phyloP scores from a whole-genome alignment of 345 rosid genomes.

The Arabidopsis thaliana region TAIR10.1 NC_003070.9:12648001-12648500 shows the following conservation, averaged over 20 bases:
- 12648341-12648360: conserved; percentile 90
- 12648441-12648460: conserved; percentile 21
- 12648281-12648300: conserved; percentile 86
- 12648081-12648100: conserved; percentile 4
- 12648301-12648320: conserved; percentile 98
- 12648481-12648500: conserved; percentile 7
- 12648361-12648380: conserved; percentile 93
- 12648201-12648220: conserved; percentile 76
- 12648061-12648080: background rate
- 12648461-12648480: background rate
- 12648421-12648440: conserved; percentile 95
- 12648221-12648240: conserved; percentile 89
- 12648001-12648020: conserved; percentile 4
- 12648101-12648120: conserved; percentile 16
- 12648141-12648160: conserved; percentile 15
- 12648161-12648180: conserved; percentile 63
- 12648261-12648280: conserved; percentile 91
- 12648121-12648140: background rate
- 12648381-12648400: conserved; percentile 84
- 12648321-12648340: conserved; percentile 96
- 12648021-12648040: background rate
- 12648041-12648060: conserved; percentile 3
- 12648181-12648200: conserved; percentile 87
- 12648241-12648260: conserved; percentile 82
- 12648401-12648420: conserved; percentile 95